phyloP scores from a whole-genome alignment of 768 basidiomycete genomes.

The Russula ochroleuca region DNA sequence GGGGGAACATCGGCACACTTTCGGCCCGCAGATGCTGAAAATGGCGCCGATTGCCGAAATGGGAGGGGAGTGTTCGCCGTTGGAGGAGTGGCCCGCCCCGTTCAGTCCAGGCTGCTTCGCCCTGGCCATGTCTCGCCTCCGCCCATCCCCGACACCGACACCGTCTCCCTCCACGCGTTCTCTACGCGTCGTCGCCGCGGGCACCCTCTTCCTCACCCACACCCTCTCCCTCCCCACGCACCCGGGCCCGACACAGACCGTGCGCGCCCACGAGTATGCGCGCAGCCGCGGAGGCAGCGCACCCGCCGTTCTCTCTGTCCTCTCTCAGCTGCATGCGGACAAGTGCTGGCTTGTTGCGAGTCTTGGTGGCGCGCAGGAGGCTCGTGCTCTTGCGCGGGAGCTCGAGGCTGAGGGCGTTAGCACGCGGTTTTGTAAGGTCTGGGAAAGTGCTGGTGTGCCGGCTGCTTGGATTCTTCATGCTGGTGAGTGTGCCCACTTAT shows the following conservation, averaged over 20 bases:
- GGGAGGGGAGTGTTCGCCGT: neutral
- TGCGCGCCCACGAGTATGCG: slow-evolving; percentile 68
- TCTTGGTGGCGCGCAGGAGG: slow-evolving; percentile 69
- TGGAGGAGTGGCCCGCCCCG: neutral
- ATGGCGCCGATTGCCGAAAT: neutral
- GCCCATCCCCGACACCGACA: slow-evolving; percentile 24
- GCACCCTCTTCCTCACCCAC: slow-evolving; percentile 77
- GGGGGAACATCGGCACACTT: neutral
- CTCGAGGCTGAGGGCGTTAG: slow-evolving; percentile 63
- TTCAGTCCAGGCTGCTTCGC: neutral
- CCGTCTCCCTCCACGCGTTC: slow-evolving; percentile 31
- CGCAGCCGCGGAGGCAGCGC: slow-evolving; percentile 70
- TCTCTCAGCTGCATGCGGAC: slow-evolving; percentile 64
- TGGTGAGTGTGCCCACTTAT: slow-evolving; percentile 41
- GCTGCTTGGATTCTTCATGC: slow-evolving; percentile 79
- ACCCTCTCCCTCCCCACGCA: slow-evolving; percentile 58
- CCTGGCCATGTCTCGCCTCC: slow-evolving; percentile 32
- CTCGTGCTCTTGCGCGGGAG: slow-evolving; percentile 54
- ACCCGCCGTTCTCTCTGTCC: slow-evolving; percentile 59
- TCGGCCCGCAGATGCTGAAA: neutral
- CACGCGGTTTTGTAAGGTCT: slow-evolving; percentile 69
- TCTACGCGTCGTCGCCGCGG: slow-evolving; percentile 74
- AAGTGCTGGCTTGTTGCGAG: slow-evolving; percentile 72
- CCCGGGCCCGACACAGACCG: slow-evolving; percentile 51
- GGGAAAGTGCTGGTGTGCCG: slow-evolving; percentile 68